These are phyloP conservation scores for Aureobasidium musti DNA, from an alignment of 2,329 filamentous ascomycete species.

Conservation along the genomic window DNA sequence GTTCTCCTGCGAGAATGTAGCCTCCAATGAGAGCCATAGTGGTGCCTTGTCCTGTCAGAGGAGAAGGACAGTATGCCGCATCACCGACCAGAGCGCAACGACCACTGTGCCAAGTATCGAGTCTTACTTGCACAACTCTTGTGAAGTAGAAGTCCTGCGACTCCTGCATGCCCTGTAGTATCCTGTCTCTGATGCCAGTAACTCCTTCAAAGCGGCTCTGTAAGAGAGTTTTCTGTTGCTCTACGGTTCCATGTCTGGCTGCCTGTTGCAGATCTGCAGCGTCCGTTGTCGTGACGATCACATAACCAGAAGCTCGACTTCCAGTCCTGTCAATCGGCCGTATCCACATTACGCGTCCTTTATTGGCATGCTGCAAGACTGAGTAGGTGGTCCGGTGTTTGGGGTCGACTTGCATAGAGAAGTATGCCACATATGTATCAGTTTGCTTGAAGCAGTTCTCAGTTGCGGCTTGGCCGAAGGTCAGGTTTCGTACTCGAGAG, in stretches of 20 bases:
- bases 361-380: conserved; percentile 31
- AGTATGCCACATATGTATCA: conserved; percentile 36
- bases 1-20: conserved; percentile 45
- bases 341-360: conserved; percentile 33
- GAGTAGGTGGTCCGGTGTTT: conserved; percentile 28
- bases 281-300: conserved; percentile 29
- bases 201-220: conserved; percentile 28
- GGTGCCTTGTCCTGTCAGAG: conserved; percentile 40
- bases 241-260: neutral
- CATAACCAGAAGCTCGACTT: conserved; percentile 31
- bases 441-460: conserved; percentile 30
- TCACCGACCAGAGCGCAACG: conserved; percentile 45
- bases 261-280: conserved; percentile 5
- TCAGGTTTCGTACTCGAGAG: conserved; percentile 36
- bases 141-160: conserved; percentile 51
- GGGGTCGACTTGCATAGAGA: conserved; percentile 35
- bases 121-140: conserved; percentile 45
- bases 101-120: conserved; percentile 42
- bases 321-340: conserved; percentile 31
- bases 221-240: conserved; percentile 25
- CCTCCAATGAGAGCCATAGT: conserved; percentile 44
- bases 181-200: conserved; percentile 28
- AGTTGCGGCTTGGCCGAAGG: conserved; percentile 32
- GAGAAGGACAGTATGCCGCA: conserved; percentile 44
- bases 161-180: conserved; percentile 45